A percentile compares a stretch with the other conserved stretches of the same genome.
Evolutionary conservation across 805 yeast genomes (phyloP).

Genomic region (Metschnikowia rubicola): DNA sequence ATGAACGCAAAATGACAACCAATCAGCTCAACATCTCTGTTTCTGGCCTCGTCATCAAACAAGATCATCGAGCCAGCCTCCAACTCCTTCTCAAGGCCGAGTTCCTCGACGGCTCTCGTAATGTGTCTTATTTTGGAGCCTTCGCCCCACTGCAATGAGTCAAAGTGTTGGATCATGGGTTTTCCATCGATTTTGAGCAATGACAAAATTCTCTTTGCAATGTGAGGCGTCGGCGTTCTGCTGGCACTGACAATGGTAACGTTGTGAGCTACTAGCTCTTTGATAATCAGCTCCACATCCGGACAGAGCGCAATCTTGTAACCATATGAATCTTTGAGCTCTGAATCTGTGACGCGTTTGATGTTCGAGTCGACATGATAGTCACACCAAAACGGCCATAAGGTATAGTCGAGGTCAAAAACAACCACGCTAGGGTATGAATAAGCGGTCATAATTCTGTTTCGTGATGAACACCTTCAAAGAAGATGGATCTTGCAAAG

Average conservation of each 20-base stretch:
- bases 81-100: constrained; percentile 50
- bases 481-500: too few relatives aligned
- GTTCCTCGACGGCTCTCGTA: constrained; percentile 41
- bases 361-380: constrained; percentile 61
- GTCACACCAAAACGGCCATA: constrained; percentile 86
- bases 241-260: constrained; percentile 68
- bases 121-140: constrained; percentile 60
- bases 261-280: constrained; percentile 44
- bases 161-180: constrained; percentile 52
- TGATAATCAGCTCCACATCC: constrained; percentile 65
- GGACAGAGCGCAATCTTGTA: constrained; percentile 54
- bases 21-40: constrained; percentile 66
- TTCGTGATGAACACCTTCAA: too few relatives aligned
- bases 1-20: constrained; percentile 72
- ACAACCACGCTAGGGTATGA: constrained; percentile 50
- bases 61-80: constrained; percentile 37
- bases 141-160: constrained; percentile 66
- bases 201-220: constrained; percentile 63
- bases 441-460: constrained; percentile 2
- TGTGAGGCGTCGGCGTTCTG: constrained; percentile 72
- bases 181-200: constrained; percentile 50
- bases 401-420: constrained; percentile 71
- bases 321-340: constrained; percentile 53
- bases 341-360: constrained; percentile 20
- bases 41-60: constrained; percentile 79